A percentile compares a stretch with the other conserved stretches of the same genome.
These are phyloP conservation scores for Malus asiatica DNA, from an alignment of 306 rosid genomes.

Conservation along the genomic window DNA sequence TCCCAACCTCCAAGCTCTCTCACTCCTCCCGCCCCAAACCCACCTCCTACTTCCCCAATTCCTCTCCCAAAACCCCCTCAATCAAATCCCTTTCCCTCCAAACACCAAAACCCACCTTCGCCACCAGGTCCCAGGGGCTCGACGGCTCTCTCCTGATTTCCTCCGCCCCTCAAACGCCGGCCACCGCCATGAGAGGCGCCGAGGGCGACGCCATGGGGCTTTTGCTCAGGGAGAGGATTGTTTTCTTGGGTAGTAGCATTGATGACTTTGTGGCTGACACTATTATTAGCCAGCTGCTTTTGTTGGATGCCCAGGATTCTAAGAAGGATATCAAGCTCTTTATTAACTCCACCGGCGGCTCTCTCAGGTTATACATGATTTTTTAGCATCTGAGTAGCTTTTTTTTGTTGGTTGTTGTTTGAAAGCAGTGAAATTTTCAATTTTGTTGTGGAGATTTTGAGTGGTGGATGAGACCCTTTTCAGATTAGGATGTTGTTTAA, in stretches of 20 bases:
- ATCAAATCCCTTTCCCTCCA: slow-evolving; percentile 3
- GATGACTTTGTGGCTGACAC: slow-evolving; percentile 93
- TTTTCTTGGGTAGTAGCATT: slow-evolving; percentile 67
- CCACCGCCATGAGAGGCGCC: slow-evolving; percentile 53
- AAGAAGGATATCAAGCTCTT: slow-evolving; percentile 79
- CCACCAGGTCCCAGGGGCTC: background rate
- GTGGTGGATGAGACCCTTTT: background rate
- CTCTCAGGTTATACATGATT: slow-evolving; percentile 54
- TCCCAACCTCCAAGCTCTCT: background rate
- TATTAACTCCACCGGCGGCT: slow-evolving; percentile 79
- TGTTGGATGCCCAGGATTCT: slow-evolving; percentile 83
- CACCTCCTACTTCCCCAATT: slow-evolving; percentile 14
- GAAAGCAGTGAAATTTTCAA: background rate
- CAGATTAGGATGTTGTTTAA: background rate
- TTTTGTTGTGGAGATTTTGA: background rate
- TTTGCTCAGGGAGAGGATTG: slow-evolving; percentile 84
- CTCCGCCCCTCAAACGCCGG: slow-evolving; percentile 54
- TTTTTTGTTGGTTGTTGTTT: background rate
- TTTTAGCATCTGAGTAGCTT: background rate
- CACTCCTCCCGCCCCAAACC: slow-evolving; percentile 25
- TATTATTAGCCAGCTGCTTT: slow-evolving; percentile 70
- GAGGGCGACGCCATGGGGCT: slow-evolving; percentile 81
- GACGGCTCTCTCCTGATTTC: slow-evolving; percentile 6
- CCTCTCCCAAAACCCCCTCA: slow-evolving; percentile 1
- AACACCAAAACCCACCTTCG: slow-evolving; percentile 16